Conservation (phyloP, 164 flowering plant genomes). For the Liquidambar formosana region DNA sequence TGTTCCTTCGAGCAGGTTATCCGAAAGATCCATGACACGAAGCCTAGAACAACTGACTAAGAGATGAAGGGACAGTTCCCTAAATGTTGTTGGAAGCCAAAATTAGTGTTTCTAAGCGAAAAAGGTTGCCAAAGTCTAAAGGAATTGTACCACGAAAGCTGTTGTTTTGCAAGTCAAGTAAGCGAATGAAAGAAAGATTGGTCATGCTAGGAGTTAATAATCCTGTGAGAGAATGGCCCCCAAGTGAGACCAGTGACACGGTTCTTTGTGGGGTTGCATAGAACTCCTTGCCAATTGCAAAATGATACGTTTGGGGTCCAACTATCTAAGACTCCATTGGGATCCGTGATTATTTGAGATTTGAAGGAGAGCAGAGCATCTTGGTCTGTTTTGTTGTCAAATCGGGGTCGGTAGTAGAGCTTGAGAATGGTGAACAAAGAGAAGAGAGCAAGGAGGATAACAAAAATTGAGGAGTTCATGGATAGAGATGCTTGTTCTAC, state of each 20-base stretch:
- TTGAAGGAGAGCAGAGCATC: not conserved
- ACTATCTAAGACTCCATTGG: not conserved
- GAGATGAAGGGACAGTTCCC: slow-evolving; percentile 15
- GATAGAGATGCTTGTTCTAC: too few species aligned
- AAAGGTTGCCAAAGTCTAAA: slow-evolving; percentile 9
- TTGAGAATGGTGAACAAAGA: not conserved
- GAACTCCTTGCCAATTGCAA: slow-evolving; percentile 8
- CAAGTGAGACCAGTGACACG: not conserved
- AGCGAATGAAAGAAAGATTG: slow-evolving; percentile 4
- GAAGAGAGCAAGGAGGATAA: not conserved
- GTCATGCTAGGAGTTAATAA: not conserved
- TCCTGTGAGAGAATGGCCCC: not conserved
- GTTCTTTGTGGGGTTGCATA: not conserved
- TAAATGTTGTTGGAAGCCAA: slow-evolving; percentile 12
- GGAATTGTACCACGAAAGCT: slow-evolving; percentile 12
- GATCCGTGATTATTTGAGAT: not conserved
- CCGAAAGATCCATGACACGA: not conserved
- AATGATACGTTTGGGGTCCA: not conserved
- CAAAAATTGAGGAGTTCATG: too few species aligned
- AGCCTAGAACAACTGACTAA: slow-evolving; percentile 11
- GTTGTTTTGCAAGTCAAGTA: slow-evolving; percentile 1
- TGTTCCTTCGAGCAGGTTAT: slow-evolving; percentile 16
- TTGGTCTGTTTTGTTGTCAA: not conserved
- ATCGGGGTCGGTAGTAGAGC: not conserved
- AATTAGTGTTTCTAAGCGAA: slow-evolving; percentile 5